phyloP scores from a whole-genome alignment of 2,329 filamentous ascomycete species.

The Fusarium sp. region DNA sequence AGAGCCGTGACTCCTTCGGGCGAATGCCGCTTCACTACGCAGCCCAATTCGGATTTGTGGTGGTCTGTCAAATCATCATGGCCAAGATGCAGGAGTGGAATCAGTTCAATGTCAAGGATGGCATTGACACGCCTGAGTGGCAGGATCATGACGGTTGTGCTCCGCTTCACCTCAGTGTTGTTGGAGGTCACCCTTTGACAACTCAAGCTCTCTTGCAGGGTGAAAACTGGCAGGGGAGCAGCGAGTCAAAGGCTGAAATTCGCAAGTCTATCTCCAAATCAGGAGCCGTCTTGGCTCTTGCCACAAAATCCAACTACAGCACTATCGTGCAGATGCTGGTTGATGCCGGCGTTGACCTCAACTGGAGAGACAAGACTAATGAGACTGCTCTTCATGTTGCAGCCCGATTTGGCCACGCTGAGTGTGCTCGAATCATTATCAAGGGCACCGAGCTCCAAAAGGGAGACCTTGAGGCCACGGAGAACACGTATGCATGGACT shows the following conservation, averaged over 20 bases:
- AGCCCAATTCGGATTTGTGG: slow-evolving; percentile 92
- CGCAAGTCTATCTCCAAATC: slow-evolving; percentile 82
- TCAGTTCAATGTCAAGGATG: slow-evolving; percentile 84
- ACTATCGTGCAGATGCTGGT: slow-evolving; percentile 89
- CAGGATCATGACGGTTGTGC: slow-evolving; percentile 93
- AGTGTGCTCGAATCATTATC: slow-evolving; percentile 83
- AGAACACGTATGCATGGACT: slow-evolving; percentile 93
- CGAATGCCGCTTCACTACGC: slow-evolving; percentile 92
- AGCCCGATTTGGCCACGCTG: slow-evolving; percentile 85
- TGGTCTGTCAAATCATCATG: slow-evolving; percentile 90
- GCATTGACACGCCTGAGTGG: slow-evolving; percentile 89
- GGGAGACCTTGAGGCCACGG: slow-evolving; percentile 79
- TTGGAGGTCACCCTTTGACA: slow-evolving; percentile 89
- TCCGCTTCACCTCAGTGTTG: slow-evolving; percentile 90
- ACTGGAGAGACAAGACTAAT: slow-evolving; percentile 89
- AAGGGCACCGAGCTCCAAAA: slow-evolving; percentile 77
- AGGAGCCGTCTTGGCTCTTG: slow-evolving; percentile 87
- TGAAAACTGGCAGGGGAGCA: slow-evolving; percentile 79
- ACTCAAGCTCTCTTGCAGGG: slow-evolving; percentile 84
- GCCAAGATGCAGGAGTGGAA: slow-evolving; percentile 90
- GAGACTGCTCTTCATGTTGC: slow-evolving; percentile 95
- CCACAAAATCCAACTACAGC: slow-evolving; percentile 87
- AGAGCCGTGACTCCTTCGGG: slow-evolving; percentile 80
- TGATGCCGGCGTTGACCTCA: slow-evolving; percentile 90
- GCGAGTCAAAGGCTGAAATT: slow-evolving; percentile 70